Conservation (phyloP, 2,329 filamentous ascomycete species). For the Lasiodiplodia citricola region DNA sequence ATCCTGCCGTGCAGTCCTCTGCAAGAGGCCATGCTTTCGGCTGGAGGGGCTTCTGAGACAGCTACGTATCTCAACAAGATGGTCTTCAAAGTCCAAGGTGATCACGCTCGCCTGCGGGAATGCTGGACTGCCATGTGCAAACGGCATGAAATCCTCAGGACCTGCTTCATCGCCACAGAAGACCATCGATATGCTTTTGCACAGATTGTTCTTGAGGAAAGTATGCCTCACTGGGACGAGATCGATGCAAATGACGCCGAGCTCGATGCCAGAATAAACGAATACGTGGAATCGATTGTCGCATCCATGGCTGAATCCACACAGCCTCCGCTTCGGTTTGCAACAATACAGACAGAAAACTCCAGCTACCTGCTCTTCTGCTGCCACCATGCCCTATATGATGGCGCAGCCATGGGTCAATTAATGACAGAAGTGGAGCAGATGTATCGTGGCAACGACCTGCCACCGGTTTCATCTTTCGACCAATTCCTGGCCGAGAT, state of each 20-base stretch:
- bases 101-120: constrained; percentile 56
- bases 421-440: constrained; percentile 74
- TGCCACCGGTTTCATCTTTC: constrained; percentile 63
- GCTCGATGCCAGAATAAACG: constrained; percentile 46
- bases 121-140: constrained; percentile 68
- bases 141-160: constrained; percentile 78
- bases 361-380: constrained; percentile 52
- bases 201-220: constrained; percentile 69
- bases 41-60: constrained; percentile 49
- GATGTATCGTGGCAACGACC: constrained; percentile 52
- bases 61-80: constrained; percentile 75
- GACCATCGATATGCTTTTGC: constrained; percentile 67
- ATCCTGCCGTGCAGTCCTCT: constrained; percentile 84
- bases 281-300: constrained; percentile 53
- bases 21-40: constrained; percentile 85
- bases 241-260: constrained; percentile 29
- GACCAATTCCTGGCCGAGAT: constrained; percentile 68
- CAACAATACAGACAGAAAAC: constrained; percentile 31
- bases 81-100: constrained; percentile 63
- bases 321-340: constrained; percentile 45
- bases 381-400: constrained; percentile 85
- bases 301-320: constrained; percentile 51
- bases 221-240: constrained; percentile 50
- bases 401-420: constrained; percentile 75
- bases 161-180: constrained; percentile 72